phyloP scores from a whole-genome alignment of 108 stramenopile genomes.

The Stephanodiscus triporus region DNA sequence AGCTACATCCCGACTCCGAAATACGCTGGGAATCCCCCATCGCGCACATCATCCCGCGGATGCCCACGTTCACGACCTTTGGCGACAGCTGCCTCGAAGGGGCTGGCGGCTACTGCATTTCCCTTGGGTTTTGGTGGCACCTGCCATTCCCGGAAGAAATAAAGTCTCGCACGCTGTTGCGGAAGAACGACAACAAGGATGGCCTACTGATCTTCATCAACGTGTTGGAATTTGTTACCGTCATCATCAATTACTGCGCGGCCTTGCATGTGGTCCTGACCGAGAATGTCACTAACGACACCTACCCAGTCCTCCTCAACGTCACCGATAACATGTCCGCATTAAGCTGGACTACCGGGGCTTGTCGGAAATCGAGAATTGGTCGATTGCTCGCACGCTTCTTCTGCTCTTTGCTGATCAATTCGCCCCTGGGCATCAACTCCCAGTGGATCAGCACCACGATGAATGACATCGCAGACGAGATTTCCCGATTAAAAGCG shows the following conservation, averaged over 20 bases:
- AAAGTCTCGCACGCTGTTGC: background rate
- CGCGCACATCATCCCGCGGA: conserved; percentile 6
- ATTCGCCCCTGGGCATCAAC: too few relatives aligned
- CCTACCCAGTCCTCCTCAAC: conserved; percentile 1
- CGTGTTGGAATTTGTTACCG: background rate
- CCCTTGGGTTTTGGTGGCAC: conserved; percentile 23
- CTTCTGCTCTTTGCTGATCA: too few relatives aligned
- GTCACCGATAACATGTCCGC: conserved; percentile 12
- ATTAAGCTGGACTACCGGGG: conserved; percentile 7
- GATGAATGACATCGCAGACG: too few relatives aligned
- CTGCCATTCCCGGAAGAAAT: conserved; percentile 8
- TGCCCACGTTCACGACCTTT: background rate
- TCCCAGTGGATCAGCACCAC: too few relatives aligned
- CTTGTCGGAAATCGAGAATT: background rate
- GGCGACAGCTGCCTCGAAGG: conserved; percentile 19
- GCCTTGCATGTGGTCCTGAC: background rate
- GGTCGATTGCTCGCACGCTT: too few relatives aligned
- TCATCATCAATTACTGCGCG: conserved; percentile 2
- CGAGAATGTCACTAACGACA: too few relatives aligned
- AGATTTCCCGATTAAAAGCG: too few relatives aligned
- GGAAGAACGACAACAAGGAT: background rate
- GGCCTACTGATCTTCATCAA: background rate
- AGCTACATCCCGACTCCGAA: background rate
- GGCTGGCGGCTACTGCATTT: conserved; percentile 14
- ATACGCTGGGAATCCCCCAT: conserved; percentile 3